Base-by-base conservation (phyloP, 352 stramenopile genomes). In the Globisporangium megalacanthum region DNA sequence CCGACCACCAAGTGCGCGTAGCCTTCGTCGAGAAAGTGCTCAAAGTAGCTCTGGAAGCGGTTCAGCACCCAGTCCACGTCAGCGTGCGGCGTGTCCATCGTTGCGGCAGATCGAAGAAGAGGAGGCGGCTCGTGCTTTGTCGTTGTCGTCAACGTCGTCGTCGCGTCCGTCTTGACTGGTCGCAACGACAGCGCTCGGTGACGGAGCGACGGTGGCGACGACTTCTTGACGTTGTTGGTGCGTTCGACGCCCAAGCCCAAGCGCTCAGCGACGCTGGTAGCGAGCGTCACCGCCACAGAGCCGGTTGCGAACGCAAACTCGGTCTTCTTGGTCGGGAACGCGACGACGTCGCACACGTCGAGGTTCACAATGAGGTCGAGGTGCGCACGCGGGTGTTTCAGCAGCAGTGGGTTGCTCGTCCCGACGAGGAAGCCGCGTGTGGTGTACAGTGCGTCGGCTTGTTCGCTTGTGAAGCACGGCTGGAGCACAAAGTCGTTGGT, bases 351-450 rank as follows among this genome's bases (percentile, higher is more conserved):
- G 7, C 60, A 58, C 13, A 68, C 61, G 56, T 90, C 82, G 33
- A 92, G 47, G 64, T 92, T 71, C 25, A 92, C 60, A 4, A 92
- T 70, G 22, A 88, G 42, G 49, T 90, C 82, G 4, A 89, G 51
- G 31, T 63, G 50, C 2, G 75, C 64, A n/a, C 65, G 55, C n/a
- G 72, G 66, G 37, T 64, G 63, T 49, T 83, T 87, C 11, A 88
- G 62, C 33, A 88, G 44, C 17, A 90, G 58, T 11, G 73, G 69
- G 22, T 76, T 70, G 56, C 58, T 89, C 11, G 78, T 73, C 13
- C 77, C 82, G 7, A 89, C 49, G 20, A 92, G 62, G 41, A 77
- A 90, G 4, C 77, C 75, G 35, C 45, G 61, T 0, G 55, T 58
- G 9, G 19, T 49, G 42, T 80, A 82, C 41, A 83, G 44, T 0